Percentiles rank a stretch among this genome's conserved stretches.
Conservation (phyloP, 2,329 filamentous ascomycete species). For the Colletotrichum shisoi region DNA sequence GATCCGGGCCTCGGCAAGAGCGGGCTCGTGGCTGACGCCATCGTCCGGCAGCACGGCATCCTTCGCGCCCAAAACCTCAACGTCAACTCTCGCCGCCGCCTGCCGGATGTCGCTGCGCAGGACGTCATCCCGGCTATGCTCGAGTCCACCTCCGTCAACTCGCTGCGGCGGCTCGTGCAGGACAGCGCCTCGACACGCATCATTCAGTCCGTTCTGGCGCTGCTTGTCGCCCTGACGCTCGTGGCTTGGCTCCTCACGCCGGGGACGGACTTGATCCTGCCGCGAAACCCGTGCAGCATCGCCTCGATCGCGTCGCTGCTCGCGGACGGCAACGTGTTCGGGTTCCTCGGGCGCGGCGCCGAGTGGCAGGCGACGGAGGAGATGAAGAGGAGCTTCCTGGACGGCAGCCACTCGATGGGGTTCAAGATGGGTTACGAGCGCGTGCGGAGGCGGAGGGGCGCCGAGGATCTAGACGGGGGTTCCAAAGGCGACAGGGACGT, state of each 20-base stretch:
- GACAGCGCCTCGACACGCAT: slow-evolving; percentile 48
- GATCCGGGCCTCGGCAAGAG: slow-evolving; percentile 36
- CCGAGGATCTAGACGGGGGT: slow-evolving; percentile 19
- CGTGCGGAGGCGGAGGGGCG: slow-evolving; percentile 28
- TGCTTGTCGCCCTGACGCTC: slow-evolving; percentile 44
- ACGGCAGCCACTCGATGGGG: slow-evolving; percentile 43
- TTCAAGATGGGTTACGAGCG: slow-evolving; percentile 44
- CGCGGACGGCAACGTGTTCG: slow-evolving; percentile 50
- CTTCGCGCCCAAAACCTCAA: slow-evolving; percentile 50
- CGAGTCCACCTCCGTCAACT: slow-evolving; percentile 37
- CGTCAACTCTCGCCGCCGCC: slow-evolving; percentile 37
- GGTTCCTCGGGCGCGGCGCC: slow-evolving; percentile 43
- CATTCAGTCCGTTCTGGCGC: slow-evolving; percentile 47
- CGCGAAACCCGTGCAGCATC: slow-evolving; percentile 47
- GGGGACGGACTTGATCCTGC: slow-evolving; percentile 42
- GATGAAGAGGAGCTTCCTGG: slow-evolving; percentile 40
- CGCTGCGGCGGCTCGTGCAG: slow-evolving; percentile 43
- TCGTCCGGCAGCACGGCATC: slow-evolving; percentile 49
- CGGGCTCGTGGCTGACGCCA: slow-evolving; percentile 45
- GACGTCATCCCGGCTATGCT: slow-evolving; percentile 33
- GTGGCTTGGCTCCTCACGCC: slow-evolving; percentile 45
- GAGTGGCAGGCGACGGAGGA: slow-evolving; percentile 43
- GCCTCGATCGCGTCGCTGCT: slow-evolving; percentile 51
- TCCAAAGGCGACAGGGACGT: slow-evolving; percentile 3
- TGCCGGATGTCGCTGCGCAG: slow-evolving; percentile 28